Evolutionary conservation across 331 rosid genomes (phyloP), one percentile per base, ranked within the genome.

Genomic region (Erythrophleum ivorense): DNA sequence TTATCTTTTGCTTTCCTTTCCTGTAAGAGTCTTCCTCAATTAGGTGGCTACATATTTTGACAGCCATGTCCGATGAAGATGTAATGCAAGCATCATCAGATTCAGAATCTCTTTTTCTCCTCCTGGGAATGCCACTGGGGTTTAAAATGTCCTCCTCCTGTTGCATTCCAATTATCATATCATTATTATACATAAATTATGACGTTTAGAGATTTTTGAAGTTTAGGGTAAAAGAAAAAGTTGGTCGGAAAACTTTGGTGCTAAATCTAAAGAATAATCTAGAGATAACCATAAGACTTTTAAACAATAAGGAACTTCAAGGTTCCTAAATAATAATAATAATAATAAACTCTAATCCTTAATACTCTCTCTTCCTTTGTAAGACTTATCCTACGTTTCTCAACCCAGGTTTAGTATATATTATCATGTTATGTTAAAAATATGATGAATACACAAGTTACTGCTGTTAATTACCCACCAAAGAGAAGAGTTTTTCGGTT

Each of bases 81-180:
- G 85, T 71, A 82, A 71, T 79, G 24, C 41, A 83, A 46, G 12
- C 82, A 40, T 78, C 64, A 10, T 68, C 80, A 18, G 73, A 43
- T 55, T 80, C 18, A 31, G 86, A 60, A 66, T 80, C 53, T 11
- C 5, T 9, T 81, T 87, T 92, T 80, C 91, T 87, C 86, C 89
- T 87, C 86, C 79, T 87, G 75, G 88, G 75, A 50, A 52, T 71
- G 73, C 74, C 73, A 24, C 73, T 74, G 24, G 89, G 75, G 87
- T 73, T 75, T 18, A 63, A n/a, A 84, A 92, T 78, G 40, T 90
- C 88, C 81, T 84, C 85, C 12, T 80, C 70, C 97, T 92, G 88
- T 81, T 60, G 48, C 62, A 77, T 65, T 19, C 9, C 58, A 73
- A 65, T 52, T 78, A 69, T 48, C 50, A 57, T 41, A 19, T 41